A percentile compares a stretch with the other conserved stretches of the same genome.
These are phyloP conservation scores for Smallanthus sonchifolius DNA, from an alignment of 129 eudicot species.

Conservation along the genomic window DNA sequence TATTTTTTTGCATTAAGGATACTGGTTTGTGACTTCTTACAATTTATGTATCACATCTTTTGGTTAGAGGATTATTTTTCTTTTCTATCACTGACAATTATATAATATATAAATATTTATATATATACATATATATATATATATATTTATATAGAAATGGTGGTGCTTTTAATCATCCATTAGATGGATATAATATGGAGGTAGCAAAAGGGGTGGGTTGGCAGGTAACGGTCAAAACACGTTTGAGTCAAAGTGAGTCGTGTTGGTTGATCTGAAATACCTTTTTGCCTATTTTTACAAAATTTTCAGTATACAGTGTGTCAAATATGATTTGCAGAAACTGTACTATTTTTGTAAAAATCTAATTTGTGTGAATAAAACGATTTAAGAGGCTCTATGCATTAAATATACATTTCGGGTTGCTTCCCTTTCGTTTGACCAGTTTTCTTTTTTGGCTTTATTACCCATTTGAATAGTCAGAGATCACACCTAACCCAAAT, in stretches of 20 bases:
- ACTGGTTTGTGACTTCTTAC: slow-evolving; percentile 50
- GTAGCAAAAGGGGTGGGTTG: background rate
- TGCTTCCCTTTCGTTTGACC: background rate
- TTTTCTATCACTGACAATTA: background rate
- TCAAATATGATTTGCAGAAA: background rate
- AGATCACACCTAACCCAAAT: background rate
- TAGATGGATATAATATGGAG: background rate
- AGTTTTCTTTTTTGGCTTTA: background rate
- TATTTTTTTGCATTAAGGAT: slow-evolving; percentile 87
- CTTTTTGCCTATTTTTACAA: background rate
- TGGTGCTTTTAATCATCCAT: slow-evolving; percentile 17
- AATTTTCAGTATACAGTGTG: background rate
- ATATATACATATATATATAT: no score
- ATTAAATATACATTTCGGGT: background rate
- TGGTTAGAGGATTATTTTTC: slow-evolving; percentile 5
- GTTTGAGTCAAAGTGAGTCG: background rate
- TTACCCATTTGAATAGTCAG: background rate
- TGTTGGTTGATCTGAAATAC: background rate
- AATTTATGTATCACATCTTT: background rate
- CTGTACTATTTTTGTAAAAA: background rate
- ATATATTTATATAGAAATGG: background rate
- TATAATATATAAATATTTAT: background rate
- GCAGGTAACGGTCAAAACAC: background rate
- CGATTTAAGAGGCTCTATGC: background rate
- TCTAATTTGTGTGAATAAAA: background rate